Evolutionary conservation across 176 grass and related monocot genomes (phyloP).

Genomic region (Ananas comosus): DNA sequence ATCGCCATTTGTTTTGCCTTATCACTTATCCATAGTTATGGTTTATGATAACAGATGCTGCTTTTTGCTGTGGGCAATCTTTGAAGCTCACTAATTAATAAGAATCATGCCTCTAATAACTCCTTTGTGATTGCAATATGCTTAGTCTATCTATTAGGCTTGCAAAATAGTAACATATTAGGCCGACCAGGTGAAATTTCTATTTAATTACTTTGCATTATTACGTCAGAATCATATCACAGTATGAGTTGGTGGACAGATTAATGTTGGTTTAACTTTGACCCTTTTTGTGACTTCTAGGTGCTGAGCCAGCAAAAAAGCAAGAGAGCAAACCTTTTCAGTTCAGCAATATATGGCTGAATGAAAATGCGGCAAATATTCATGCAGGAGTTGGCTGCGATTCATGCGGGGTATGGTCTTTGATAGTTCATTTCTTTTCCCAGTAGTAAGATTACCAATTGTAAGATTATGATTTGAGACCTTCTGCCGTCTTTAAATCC

Average conservation of each 20-base stretch:
- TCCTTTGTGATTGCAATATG: not conserved
- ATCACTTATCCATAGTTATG: no score
- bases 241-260: not conserved
- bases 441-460: conserved; percentile 4
- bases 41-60: no score
- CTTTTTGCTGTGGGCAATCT: no score
- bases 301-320: conserved; percentile 30
- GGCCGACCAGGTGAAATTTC: not conserved
- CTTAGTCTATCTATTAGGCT: not conserved
- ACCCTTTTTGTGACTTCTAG: conserved; percentile 9
- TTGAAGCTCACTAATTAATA: no score
- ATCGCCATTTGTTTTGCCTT: no score
- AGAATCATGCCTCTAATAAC: not conserved
- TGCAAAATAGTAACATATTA: not conserved
- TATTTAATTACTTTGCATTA: not conserved
- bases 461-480: conserved; percentile 4
- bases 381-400: conserved; percentile 75
- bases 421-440: not conserved
- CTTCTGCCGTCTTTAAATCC: no score
- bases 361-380: conserved; percentile 25
- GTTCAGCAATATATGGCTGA: not conserved
- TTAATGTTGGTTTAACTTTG: not conserved
- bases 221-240: not conserved
- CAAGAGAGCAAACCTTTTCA: not conserved
- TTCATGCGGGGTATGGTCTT: conserved; percentile 74